A percentile compares a stretch with the other conserved stretches of the same genome.
These are phyloP conservation scores for Pseudohalonectria lignicola DNA, from an alignment of 2,329 filamentous ascomycete genomes.

Conservation along the genomic window DNA sequence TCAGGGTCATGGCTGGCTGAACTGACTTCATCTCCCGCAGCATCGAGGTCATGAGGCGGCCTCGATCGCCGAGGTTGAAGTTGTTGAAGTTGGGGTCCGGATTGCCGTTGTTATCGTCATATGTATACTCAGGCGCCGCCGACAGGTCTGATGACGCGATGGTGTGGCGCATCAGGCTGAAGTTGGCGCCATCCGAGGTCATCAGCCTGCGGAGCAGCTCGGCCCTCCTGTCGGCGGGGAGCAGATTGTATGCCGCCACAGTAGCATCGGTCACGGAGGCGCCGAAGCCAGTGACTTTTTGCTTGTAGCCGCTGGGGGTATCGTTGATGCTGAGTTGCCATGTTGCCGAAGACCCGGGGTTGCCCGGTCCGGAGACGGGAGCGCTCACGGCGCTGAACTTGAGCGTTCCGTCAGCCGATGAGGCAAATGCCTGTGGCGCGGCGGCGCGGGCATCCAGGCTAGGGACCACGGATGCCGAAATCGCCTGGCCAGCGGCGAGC, in stretches of 20 bases:
- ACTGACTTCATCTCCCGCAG: slow-evolving; percentile 22
- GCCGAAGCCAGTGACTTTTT: slow-evolving; percentile 28
- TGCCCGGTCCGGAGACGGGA: slow-evolving; percentile 21
- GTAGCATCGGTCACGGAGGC: slow-evolving; percentile 29
- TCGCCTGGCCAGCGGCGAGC: slow-evolving; percentile 4
- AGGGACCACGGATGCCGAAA: slow-evolving; percentile 5
- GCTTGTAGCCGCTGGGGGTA: slow-evolving; percentile 23
- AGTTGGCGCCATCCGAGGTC: slow-evolving; percentile 24
- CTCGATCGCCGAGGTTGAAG: slow-evolving; percentile 25
- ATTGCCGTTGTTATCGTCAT: slow-evolving; percentile 22
- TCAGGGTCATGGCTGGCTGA: slow-evolving; percentile 21
- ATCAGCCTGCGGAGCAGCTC: slow-evolving; percentile 23
- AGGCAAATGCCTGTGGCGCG: slow-evolving; percentile 17
- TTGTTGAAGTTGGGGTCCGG: slow-evolving; percentile 15
- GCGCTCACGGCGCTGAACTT: slow-evolving; percentile 20
- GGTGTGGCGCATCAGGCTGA: slow-evolving; percentile 26
- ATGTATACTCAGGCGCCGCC: slow-evolving; percentile 24
- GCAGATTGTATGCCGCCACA: slow-evolving; percentile 23
- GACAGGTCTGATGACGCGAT: slow-evolving; percentile 28
- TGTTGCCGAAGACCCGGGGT: slow-evolving; percentile 17
- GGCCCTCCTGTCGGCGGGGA: slow-evolving; percentile 16
- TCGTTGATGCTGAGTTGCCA: slow-evolving; percentile 28
- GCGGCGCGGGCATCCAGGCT: slow-evolving; percentile 6
- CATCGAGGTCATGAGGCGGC: slow-evolving; percentile 24
- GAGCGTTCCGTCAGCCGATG: slow-evolving; percentile 23